Base-by-base conservation (phyloP, 2,329 filamentous ascomycete genomes). In the Periconia sp. region DNA sequence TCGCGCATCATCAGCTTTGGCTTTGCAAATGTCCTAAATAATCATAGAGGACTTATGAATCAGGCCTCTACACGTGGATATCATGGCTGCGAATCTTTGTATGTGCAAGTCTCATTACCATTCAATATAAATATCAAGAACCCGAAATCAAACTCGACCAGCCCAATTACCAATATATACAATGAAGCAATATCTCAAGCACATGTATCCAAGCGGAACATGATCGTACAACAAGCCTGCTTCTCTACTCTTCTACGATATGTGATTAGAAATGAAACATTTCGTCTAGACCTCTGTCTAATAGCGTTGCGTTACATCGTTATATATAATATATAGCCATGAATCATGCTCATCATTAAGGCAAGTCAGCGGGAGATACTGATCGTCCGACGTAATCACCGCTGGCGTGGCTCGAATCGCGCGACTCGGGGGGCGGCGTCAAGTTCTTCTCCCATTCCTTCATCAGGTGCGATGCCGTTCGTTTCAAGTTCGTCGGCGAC, bases 391-490 rank as follows among this genome's bases (percentile, higher is more conserved):
- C 57, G 52, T 68, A 69, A 42, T 69, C 66, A 25, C 65, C 66
- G 36, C 61, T 63, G 13, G 60, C 54, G 40, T 66, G 64, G 40
- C 51, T 61, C 6, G 57, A 38, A 18, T 57, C 55, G 31, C 65
- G 48, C 13, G 66, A 62, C 53, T 69, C 65, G 2, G 67, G 60
- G 6, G 67, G 63, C 6, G 83, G 77, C 2, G 80, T 83, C 11
- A 92, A 74, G 54, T 82, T 88, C 68, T 84, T 89, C 73, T 97
- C 92, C 89, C 90, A 95, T 65, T 96, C 91, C 52, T 85, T 87
- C 83, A 96, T 90, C 43, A 96, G 78, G 50, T 87, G 88, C 24
- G 85, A 88, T n/a, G 92, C 89, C 1, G 89, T 92, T 25, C 84
- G 82, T 65, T 90, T 89, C 56, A 96, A 74, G 58, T 89, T 91